Evolutionary conservation across 768 basidiomycete species (phyloP).

Genomic region (Lepiota venenata): DNA sequence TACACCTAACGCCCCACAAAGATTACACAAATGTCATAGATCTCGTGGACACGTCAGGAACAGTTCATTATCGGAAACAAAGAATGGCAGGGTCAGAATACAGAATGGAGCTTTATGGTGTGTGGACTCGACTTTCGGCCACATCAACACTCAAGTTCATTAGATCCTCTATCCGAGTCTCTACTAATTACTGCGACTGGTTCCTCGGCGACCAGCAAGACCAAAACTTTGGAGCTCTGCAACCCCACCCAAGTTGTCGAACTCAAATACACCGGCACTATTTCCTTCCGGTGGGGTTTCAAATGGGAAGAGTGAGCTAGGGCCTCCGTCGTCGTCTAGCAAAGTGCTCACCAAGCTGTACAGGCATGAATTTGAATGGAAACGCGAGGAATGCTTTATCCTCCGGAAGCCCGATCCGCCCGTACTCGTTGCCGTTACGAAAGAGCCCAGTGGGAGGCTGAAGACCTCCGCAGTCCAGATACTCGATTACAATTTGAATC

Average conservation of each 20-base stretch:
- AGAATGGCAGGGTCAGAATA: constrained; percentile 53
- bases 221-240: constrained; percentile 70
- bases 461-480: constrained; percentile 70
- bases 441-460: constrained; percentile 64
- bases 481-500: constrained; percentile 80
- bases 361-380: constrained; percentile 87
- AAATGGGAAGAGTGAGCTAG: constrained; percentile 78
- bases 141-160: not conserved
- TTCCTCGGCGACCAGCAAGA: constrained; percentile 62
- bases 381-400: constrained; percentile 78
- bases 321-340: not conserved
- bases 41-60: constrained; percentile 63
- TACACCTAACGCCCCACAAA: constrained; percentile 57
- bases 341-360: not conserved
- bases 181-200: constrained; percentile 67
- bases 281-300: constrained; percentile 77
- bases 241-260: constrained; percentile 72
- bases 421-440: constrained; percentile 79
- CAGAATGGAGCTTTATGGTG: constrained; percentile 67
- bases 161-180: constrained; percentile 72
- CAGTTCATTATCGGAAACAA: constrained; percentile 69
- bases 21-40: constrained; percentile 63
- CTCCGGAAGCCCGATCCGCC: constrained; percentile 85
- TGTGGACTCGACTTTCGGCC: constrained; percentile 14
- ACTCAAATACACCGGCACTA: constrained; percentile 68